A percentile compares a stretch with the other conserved stretches of the same genome.
These are phyloP conservation scores for Heliocybe sulcata DNA, from an alignment of 1,284 basidiomycete genomes.

Conservation along the genomic window DNA sequence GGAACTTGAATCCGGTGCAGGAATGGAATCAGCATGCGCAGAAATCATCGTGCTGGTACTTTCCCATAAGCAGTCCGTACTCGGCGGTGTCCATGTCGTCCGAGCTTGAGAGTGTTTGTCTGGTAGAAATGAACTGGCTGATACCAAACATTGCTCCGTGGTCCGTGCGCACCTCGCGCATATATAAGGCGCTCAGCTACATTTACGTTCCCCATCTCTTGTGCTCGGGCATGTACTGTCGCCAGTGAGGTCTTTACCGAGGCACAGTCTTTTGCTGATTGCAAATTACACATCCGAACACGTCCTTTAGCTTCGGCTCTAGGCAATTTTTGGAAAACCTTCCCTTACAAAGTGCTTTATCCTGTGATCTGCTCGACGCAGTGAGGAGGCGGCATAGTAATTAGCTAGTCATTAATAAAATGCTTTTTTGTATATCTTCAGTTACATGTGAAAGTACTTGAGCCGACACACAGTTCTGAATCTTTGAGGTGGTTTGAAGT, in stretches of 20 bases:
- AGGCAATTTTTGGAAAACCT: slow-evolving; percentile 72
- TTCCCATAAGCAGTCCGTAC: too few species aligned
- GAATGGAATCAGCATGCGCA: too few species aligned
- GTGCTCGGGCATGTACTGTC: slow-evolving; percentile 90
- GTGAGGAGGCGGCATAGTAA: background rate
- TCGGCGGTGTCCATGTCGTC: too few species aligned
- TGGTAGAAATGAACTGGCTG: too few species aligned
- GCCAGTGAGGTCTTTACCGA: slow-evolving; percentile 89
- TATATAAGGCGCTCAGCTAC: background rate
- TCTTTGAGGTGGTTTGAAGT: too few species aligned
- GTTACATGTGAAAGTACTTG: too few species aligned
- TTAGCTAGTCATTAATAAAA: too few species aligned
- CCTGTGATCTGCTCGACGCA: background rate
- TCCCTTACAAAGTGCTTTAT: background rate
- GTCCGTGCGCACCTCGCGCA: background rate
- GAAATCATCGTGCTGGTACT: too few species aligned
- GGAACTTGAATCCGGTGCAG: too few species aligned
- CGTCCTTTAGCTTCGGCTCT: slow-evolving; percentile 70
- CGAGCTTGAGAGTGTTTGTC: too few species aligned
- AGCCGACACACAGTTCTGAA: too few species aligned
- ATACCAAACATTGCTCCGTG: background rate
- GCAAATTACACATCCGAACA: slow-evolving; percentile 87
- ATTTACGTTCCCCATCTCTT: slow-evolving; percentile 51
- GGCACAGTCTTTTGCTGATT: slow-evolving; percentile 91
- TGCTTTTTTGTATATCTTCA: too few species aligned